Conservation (phyloP, 2,329 filamentous ascomycete species). For the Pyrenochaeta sp. region DNA sequence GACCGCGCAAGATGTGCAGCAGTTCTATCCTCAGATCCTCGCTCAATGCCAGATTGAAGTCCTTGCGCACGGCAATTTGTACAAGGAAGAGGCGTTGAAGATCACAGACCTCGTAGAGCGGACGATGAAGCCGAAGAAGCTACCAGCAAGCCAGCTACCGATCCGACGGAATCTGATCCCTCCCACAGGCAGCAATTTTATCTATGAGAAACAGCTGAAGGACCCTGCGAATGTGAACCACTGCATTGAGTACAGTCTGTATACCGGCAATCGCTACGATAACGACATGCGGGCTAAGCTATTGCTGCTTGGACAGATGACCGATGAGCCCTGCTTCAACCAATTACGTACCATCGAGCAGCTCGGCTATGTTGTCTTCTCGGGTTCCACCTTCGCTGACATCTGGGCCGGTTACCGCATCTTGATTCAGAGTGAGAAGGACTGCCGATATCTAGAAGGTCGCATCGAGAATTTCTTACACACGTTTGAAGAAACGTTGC, state of each 20-base stretch:
- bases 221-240: conserved; percentile 83
- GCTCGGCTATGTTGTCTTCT: conserved; percentile 95
- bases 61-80: conserved; percentile 88
- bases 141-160: conserved; percentile 82
- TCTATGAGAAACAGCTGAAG: conserved; percentile 81
- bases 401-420: conserved; percentile 83
- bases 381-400: conserved; percentile 75
- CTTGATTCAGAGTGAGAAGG: conserved; percentile 91
- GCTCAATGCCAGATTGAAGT: conserved; percentile 87
- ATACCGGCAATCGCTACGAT: conserved; percentile 62
- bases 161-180: conserved; percentile 79
- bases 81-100: conserved; percentile 90
- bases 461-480: conserved; percentile 87
- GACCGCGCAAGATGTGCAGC: conserved; percentile 75
- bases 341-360: conserved; percentile 96
- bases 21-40: conserved; percentile 82
- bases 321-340: conserved; percentile 92
- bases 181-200: conserved; percentile 80
- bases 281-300: conserved; percentile 76
- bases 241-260: conserved; percentile 60
- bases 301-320: conserved; percentile 85
- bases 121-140: conserved; percentile 74
- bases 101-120: conserved; percentile 84
- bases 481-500: conserved; percentile 70
- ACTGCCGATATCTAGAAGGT: conserved; percentile 81